phyloP scores from a whole-genome alignment of 345 rosid genomes.

The Boechera divaricarpa region DNA sequence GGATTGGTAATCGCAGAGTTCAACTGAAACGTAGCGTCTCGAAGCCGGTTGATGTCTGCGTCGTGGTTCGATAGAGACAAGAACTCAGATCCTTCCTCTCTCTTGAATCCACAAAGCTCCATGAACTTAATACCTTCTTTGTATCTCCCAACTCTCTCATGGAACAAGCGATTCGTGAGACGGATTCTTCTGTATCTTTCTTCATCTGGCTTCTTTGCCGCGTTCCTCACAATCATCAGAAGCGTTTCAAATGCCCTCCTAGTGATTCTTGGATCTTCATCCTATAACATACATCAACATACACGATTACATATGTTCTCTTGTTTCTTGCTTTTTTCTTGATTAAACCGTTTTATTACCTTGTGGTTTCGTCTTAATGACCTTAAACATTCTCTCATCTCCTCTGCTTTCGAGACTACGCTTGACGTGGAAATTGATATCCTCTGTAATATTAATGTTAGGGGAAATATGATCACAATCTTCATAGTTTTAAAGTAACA shows the following conservation, averaged over 20 bases:
- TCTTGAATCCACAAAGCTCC: conserved; percentile 84
- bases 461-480: background rate
- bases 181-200: conserved; percentile 82
- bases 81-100: conserved; percentile 54
- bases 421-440: background rate
- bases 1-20: conserved; percentile 73
- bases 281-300: conserved; percentile 44
- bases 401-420: conserved; percentile 49
- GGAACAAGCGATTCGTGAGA: conserved; percentile 63
- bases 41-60: conserved; percentile 54
- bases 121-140: conserved; percentile 72
- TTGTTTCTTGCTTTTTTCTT: background rate
- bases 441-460: conserved; percentile 19
- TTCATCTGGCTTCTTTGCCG: conserved; percentile 55
- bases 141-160: conserved; percentile 70
- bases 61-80: conserved; percentile 57
- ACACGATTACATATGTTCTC: background rate
- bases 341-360: conserved; percentile 46
- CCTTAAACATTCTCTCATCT: conserved; percentile 71
- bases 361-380: conserved; percentile 63
- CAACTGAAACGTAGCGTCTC: conserved; percentile 58
- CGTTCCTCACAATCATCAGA: conserved; percentile 65
- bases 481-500: background rate
- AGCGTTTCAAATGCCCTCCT: conserved; percentile 73
- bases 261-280: conserved; percentile 56